Percentiles rank a stretch among this genome's conserved stretches.
Conservation (phyloP, 768 basidiomycete species). For the Termitomyces heimii region DNA sequence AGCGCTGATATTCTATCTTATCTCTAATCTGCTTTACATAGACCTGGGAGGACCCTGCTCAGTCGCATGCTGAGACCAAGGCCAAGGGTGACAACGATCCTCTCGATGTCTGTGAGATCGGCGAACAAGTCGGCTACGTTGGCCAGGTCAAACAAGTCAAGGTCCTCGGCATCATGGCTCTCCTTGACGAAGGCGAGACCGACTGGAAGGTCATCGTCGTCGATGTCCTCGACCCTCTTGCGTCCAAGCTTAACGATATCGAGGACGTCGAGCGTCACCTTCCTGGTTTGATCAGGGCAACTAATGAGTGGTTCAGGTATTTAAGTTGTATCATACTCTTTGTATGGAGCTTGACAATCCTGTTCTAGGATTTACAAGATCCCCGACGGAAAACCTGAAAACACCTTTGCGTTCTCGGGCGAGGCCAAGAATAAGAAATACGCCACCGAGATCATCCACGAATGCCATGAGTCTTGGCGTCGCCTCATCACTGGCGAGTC, state of each 20-base stretch:
- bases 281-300: slow-evolving; percentile 93
- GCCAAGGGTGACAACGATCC: slow-evolving; percentile 99
- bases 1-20: neutral
- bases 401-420: slow-evolving; percentile 98
- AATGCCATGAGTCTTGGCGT: slow-evolving; percentile 98
- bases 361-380: slow-evolving; percentile 84
- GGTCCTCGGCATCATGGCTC: slow-evolving; percentile 99
- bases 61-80: slow-evolving; percentile 92
- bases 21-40: slow-evolving; percentile 23
- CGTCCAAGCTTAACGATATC: slow-evolving; percentile 94
- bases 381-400: slow-evolving; percentile 94
- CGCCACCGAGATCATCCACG: slow-evolving; percentile 97
- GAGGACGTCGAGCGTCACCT: slow-evolving; percentile 99
- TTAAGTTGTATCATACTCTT: slow-evolving; percentile 8
- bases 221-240: slow-evolving; percentile 92
- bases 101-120: slow-evolving; percentile 99
- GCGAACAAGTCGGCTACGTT: slow-evolving; percentile 94
- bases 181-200: slow-evolving; percentile 98
- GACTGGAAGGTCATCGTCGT: slow-evolving; percentile 99
- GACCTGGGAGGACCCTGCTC: slow-evolving; percentile 97
- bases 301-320: slow-evolving; percentile 98
- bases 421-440: slow-evolving; percentile 99
- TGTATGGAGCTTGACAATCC: neutral
- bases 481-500: slow-evolving; percentile 80
- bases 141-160: slow-evolving; percentile 99